Base-by-base conservation (phyloP, 345 rosid species). In the Camelina sativa region DNA sequence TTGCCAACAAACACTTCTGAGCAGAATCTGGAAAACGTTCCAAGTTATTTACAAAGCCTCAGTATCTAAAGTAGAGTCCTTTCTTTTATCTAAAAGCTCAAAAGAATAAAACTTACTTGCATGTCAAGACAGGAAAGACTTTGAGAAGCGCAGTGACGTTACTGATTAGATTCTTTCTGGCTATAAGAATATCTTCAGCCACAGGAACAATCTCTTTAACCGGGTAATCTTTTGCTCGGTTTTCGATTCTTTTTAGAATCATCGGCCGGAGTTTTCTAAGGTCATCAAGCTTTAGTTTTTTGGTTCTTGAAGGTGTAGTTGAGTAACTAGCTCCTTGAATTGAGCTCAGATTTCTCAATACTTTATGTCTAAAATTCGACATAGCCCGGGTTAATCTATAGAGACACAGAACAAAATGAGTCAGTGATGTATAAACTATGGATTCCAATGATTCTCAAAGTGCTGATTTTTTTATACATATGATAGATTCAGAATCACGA, bases 1-100 rank as follows among this genome's bases (percentile, higher is more conserved):
- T 88, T 89, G 15, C 98, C 97, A 48, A 91, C 60, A 81, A 74
- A 86, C 9, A 88, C 95, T 71, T 94, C 98, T 0, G 95, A 76
- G 74, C 97, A 91, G 73, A 90, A 91, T 84, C 97, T 94, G 82
- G n/a, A 16, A 16, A 77, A 67, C 32, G 22, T 65, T 28, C n/a
- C n/a, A 51, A 23, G 32, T 19, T 9, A 3, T 65, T 28, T 53
- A 65, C 23, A 44, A 28, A 44, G 53, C 53, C 23, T 47, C 22
- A 47, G 58, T 44, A 17, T 48, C 7, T 4, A 71, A 61, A 58
- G 4, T 44, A 76, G 52, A 54, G 65, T 28, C 30, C 4, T 2
- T 57, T 15, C 62, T 35, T 62, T 16, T 25, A 38, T 59, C 13
- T 5, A 8, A 19, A 0, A 34, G 7, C 11, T 3, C 4, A n/a